A percentile compares a stretch with the other conserved stretches of the same genome.
Conservation (phyloP, 306 rosid species). For the Dalbergia cultrata region DNA sequence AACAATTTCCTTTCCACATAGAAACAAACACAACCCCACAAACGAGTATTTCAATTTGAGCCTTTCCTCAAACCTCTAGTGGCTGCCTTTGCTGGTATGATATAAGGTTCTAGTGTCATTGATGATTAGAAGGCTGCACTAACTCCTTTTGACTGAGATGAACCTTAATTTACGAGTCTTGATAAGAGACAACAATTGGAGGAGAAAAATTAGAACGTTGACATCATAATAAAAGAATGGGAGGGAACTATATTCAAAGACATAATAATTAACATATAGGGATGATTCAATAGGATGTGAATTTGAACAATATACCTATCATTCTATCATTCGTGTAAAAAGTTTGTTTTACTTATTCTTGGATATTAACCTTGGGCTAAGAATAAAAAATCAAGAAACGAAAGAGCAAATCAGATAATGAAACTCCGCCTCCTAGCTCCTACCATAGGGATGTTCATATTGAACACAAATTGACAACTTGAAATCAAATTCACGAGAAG, state of each 20-base stretch:
- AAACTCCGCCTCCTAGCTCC: not conserved
- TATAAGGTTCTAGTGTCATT: constrained; percentile 38
- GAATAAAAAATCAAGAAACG: too few species aligned
- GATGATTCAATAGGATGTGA: not conserved
- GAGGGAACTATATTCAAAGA: constrained; percentile 72
- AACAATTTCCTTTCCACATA: too few species aligned
- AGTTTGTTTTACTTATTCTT: not conserved
- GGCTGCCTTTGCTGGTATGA: constrained; percentile 4
- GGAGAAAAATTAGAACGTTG: constrained; percentile 60
- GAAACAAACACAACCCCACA: too few species aligned
- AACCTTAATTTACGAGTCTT: constrained; percentile 49
- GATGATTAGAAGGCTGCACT: constrained; percentile 50
- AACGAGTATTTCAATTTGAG: not conserved
- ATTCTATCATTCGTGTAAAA: not conserved
- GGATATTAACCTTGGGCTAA: too few species aligned
- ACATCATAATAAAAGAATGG: constrained; percentile 60
- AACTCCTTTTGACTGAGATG: constrained; percentile 45
- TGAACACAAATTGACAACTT: constrained; percentile 4
- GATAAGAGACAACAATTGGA: constrained; percentile 68
- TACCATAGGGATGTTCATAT: not conserved
- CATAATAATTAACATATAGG: constrained; percentile 38
- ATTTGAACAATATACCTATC: not conserved
- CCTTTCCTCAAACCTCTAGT: not conserved
- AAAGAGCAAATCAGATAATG: too few species aligned
- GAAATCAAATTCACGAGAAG: not conserved